A percentile compares a stretch with the other conserved stretches of the same genome.
phyloP scores from a whole-genome alignment of 495 filamentous ascomycete genomes.

The Aspergillus sclerotiicarbonarius region DNA sequence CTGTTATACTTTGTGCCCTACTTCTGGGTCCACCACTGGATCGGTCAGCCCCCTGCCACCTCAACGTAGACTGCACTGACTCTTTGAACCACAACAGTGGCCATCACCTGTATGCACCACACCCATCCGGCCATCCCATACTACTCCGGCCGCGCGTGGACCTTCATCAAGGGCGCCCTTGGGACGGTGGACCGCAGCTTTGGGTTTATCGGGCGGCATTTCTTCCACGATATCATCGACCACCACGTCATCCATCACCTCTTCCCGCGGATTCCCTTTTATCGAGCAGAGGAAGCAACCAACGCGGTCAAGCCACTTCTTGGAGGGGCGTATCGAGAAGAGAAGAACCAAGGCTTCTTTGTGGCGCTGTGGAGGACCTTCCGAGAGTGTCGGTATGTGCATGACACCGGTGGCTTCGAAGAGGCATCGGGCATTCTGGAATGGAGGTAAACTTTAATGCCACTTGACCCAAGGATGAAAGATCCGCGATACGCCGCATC shows the following conservation, averaged over 20 bases:
- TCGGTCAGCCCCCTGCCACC: conserved; percentile 31
- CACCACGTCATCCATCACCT: conserved; percentile 88
- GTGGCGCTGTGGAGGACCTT: not conserved
- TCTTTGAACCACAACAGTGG: conserved; percentile 50
- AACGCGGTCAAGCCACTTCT: not conserved
- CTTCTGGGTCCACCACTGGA: conserved; percentile 58
- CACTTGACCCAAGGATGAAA: not conserved
- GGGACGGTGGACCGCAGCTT: conserved; percentile 86
- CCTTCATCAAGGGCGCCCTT: conserved; percentile 76
- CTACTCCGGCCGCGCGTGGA: conserved; percentile 72
- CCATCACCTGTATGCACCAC: conserved; percentile 86
- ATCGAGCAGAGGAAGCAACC: conserved; percentile 7
- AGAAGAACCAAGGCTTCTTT: not conserved
- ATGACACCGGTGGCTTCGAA: not conserved
- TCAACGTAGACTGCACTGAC: conserved; percentile 7
- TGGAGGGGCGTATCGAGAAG: not conserved
- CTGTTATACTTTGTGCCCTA: conserved; percentile 54
- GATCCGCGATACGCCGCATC: too few species aligned
- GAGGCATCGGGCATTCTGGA: not conserved
- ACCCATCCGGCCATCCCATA: conserved; percentile 80
- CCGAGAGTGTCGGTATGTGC: not conserved
- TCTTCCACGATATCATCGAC: conserved; percentile 87
- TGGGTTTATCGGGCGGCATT: conserved; percentile 75
- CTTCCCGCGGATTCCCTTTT: conserved; percentile 42
- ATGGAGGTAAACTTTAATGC: not conserved